These are phyloP conservation scores for Betula pendula DNA, from an alignment of 306 rosid species.

Conservation along the genomic window DNA sequence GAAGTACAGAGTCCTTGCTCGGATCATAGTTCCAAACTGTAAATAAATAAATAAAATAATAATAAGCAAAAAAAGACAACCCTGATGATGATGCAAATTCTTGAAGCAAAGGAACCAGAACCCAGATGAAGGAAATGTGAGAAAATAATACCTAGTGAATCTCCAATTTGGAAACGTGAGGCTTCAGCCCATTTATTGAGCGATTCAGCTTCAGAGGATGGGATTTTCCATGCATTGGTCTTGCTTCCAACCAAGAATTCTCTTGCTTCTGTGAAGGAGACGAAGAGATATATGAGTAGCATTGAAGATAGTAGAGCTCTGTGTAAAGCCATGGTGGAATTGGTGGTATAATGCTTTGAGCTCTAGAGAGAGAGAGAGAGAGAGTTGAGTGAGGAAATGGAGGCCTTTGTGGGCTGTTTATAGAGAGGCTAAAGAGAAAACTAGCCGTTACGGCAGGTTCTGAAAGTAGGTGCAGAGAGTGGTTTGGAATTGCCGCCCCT, in stretches of 20 bases:
- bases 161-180: constrained; percentile 38
- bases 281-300: background rate
- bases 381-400: background rate
- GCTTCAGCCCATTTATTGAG: constrained; percentile 37
- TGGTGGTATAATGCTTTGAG: background rate
- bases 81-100: background rate
- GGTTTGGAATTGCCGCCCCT: background rate
- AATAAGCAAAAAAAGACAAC: background rate
- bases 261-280: constrained; percentile 11
- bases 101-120: background rate
- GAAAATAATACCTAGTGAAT: background rate
- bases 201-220: constrained; percentile 19
- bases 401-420: constrained; percentile 1
- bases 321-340: background rate
- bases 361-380: constrained; percentile 13
- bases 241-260: constrained; percentile 35
- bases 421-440: background rate
- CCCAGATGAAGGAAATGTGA: background rate
- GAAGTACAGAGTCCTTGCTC: constrained; percentile 4
- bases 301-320: background rate
- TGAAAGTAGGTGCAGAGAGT: background rate
- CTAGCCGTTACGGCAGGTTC: background rate
- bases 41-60: background rate
- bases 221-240: constrained; percentile 31
- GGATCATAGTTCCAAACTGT: constrained; percentile 1